Evolutionary conservation across 2,329 filamentous ascomycete species (phyloP).

Genomic region (Hypoxylon rubiginosum): DNA sequence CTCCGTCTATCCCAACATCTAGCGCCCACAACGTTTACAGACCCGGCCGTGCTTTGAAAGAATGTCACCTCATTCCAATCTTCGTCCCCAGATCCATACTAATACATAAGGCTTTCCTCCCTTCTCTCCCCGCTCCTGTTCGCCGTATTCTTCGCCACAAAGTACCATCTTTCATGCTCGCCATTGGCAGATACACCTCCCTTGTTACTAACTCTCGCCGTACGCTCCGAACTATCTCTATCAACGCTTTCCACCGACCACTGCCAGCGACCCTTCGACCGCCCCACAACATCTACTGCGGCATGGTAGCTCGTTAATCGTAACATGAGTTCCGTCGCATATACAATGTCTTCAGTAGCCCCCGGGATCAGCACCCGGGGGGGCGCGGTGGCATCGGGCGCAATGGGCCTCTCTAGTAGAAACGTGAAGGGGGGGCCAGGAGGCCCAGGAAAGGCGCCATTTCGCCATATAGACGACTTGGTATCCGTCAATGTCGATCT

Average conservation of each 20-base stretch:
- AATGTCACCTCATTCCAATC: conserved; percentile 49
- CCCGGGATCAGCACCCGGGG: conserved; percentile 25
- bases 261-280: not conserved
- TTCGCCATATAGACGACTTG: conserved; percentile 69
- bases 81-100: conserved; percentile 38
- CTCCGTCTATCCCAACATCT: conserved; percentile 12
- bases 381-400: conserved; percentile 39
- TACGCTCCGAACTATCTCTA: not conserved
- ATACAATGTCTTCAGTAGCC: conserved; percentile 32
- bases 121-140: conserved; percentile 9
- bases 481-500: conserved; percentile 61
- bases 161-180: conserved; percentile 3
- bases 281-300: not conserved
- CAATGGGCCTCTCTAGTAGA: conserved; percentile 25
- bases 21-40: conserved; percentile 40
- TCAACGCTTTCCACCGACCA: not conserved
- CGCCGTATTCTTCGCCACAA: not conserved
- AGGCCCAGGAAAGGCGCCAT: conserved; percentile 52
- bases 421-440: conserved; percentile 17
- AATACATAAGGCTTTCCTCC: conserved; percentile 44
- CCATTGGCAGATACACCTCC: not conserved
- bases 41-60: conserved; percentile 43
- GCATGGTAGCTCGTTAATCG: conserved; percentile 22
- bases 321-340: conserved; percentile 47
- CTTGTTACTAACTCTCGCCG: not conserved